phyloP scores from a whole-genome alignment of 2,329 filamentous ascomycete genomes.

The Bisporella sp. region DNA sequence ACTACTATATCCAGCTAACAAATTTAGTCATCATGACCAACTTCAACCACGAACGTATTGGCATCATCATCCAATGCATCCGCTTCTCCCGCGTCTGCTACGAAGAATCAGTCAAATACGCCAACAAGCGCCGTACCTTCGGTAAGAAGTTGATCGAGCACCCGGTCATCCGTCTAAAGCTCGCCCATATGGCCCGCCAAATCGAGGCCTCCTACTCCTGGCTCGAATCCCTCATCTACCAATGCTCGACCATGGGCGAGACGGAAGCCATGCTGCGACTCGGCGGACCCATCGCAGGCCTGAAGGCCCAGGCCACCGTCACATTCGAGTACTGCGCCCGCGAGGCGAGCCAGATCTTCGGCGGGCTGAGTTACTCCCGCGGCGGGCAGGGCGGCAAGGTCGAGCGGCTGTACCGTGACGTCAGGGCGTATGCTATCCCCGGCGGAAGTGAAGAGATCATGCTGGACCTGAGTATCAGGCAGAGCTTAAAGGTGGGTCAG shows the following conservation, averaged over 20 bases:
- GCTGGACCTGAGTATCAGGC: constrained; percentile 91
- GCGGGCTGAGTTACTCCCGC: constrained; percentile 83
- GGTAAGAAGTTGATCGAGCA: constrained; percentile 96
- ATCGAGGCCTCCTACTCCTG: constrained; percentile 96
- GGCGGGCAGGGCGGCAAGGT: constrained; percentile 95
- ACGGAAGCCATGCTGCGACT: constrained; percentile 94
- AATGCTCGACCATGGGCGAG: constrained; percentile 88
- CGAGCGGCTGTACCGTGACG: constrained; percentile 89
- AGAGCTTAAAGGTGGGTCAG: constrained; percentile 83
- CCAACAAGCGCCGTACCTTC: constrained; percentile 94
- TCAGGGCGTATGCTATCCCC: constrained; percentile 91
- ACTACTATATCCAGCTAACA: constrained; percentile 4
- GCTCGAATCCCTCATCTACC: constrained; percentile 92
- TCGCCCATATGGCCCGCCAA: constrained; percentile 96
- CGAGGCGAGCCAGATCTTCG: constrained; percentile 96
- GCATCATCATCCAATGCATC: constrained; percentile 95
- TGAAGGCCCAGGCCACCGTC: constrained; percentile 90
- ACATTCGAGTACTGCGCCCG: constrained; percentile 98
- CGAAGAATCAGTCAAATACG: constrained; percentile 94
- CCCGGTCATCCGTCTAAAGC: constrained; percentile 93
- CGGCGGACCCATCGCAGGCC: constrained; percentile 83
- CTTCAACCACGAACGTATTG: constrained; percentile 98
- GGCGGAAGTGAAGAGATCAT: constrained; percentile 98
- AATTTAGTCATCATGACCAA: constrained; percentile 89
- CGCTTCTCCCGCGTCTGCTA: constrained; percentile 96